phyloP scores from a whole-genome alignment of 768 basidiomycete genomes.

The Pleurotus citrinopileatus region DNA sequence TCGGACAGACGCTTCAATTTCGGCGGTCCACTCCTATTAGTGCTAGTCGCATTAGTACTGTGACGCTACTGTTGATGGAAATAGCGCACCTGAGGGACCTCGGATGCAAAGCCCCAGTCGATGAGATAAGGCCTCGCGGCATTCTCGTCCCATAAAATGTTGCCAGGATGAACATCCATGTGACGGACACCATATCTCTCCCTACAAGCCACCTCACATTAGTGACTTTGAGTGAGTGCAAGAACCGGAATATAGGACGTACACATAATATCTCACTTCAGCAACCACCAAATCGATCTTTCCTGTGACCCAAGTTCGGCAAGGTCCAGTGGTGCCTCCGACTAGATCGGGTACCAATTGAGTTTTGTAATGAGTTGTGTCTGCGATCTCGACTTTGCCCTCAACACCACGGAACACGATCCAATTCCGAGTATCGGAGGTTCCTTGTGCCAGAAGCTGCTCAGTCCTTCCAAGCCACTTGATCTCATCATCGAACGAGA shows the following conservation, averaged over 20 bases:
- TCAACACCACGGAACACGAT: background rate
- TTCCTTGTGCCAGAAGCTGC: background rate
- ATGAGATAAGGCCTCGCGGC: background rate
- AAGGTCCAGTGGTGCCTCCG: background rate
- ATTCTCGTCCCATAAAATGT: constrained; percentile 2
- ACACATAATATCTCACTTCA: background rate
- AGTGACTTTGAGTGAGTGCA: background rate
- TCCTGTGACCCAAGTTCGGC: background rate
- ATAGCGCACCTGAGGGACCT: background rate
- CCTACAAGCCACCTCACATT: too few relatives aligned
- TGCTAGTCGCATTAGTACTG: too few relatives aligned
- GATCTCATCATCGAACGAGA: background rate
- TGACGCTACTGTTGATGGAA: too few relatives aligned
- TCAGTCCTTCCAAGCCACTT: background rate
- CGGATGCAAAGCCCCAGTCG: background rate
- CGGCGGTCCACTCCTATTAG: too few relatives aligned
- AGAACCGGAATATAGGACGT: background rate
- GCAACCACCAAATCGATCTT: background rate
- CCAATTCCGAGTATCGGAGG: background rate
- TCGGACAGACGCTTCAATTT: too few relatives aligned
- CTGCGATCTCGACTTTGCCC: background rate
- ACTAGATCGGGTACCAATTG: background rate
- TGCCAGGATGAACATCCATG: constrained; percentile 4
- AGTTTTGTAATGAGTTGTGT: background rate
- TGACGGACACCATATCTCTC: constrained; percentile 2